phyloP scores from a whole-genome alignment of 495 filamentous ascomycete species.

The Echria macrotheca region DNA sequence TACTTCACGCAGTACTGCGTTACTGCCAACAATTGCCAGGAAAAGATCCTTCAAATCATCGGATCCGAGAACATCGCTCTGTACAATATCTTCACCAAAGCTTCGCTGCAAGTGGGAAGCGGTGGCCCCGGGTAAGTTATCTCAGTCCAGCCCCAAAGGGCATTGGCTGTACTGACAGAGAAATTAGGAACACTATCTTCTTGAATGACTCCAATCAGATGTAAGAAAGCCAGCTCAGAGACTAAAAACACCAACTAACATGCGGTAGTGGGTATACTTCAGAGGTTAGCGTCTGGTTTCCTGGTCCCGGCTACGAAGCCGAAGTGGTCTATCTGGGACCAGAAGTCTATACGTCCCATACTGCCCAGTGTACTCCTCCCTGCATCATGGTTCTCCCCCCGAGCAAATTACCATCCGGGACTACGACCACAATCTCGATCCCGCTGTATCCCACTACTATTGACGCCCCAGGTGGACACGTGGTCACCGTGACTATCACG shows the following conservation, averaged over 20 bases:
- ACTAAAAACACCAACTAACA: not conserved
- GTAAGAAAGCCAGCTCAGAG: too few relatives aligned
- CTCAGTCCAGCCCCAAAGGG: not conserved
- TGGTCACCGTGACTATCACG: not conserved
- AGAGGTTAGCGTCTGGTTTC: slow-evolving; percentile 22
- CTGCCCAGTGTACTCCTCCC: slow-evolving; percentile 4
- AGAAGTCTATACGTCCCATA: slow-evolving; percentile 11
- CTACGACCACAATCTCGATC: slow-evolving; percentile 13
- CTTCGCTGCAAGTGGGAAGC: not conserved
- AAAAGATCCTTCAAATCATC: slow-evolving; percentile 22
- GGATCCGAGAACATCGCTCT: slow-evolving; percentile 19
- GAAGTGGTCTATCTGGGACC: slow-evolving; percentile 16
- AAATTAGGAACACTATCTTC: not conserved
- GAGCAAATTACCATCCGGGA: slow-evolving; percentile 4
- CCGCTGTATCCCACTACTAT: not conserved
- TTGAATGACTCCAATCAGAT: slow-evolving; percentile 6
- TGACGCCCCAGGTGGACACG: not conserved
- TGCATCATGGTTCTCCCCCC: slow-evolving; percentile 19
- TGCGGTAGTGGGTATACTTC: slow-evolving; percentile 16
- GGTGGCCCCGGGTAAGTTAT: not conserved
- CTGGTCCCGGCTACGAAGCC: slow-evolving; percentile 12
- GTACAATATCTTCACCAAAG: slow-evolving; percentile 21
- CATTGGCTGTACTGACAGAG: not conserved
- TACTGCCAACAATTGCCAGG: slow-evolving; percentile 33
- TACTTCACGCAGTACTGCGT: slow-evolving; percentile 41